Base-by-base conservation (phyloP, 2,329 filamentous ascomycete species). In the Aspergillus terreus region DNA sequence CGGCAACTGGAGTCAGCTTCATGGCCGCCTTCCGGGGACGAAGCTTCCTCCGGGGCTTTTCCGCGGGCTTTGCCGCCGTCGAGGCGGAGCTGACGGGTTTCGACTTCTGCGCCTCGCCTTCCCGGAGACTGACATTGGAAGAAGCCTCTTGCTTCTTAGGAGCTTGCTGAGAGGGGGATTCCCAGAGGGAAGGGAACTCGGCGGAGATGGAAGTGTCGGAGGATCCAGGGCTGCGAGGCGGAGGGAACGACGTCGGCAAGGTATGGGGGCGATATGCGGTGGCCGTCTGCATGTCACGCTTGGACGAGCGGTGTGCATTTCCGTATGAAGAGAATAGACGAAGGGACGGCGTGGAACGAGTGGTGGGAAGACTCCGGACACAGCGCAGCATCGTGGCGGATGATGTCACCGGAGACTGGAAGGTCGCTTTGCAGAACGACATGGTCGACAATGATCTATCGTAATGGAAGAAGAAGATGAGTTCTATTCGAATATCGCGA, bases 1-100 rank as follows among this genome's bases (percentile, higher is more conserved):
- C 86, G 0, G 94, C 94, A 1, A 84, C 76, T 0, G 88, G 82
- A 0, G 92, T 92, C 21, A 99, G 80, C 60, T 83, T 90, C 78
- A 99, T 92, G 2, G 92, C 90, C 1, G 94, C 92, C 76, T 97
- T 97, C 51, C 92, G 85, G 11, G 92, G 82, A 35, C 86, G 82
- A 30, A 95, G 78, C 67, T 86, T 91, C 58, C 81, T 80, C 61
- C 82, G 82, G 15, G 84, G 80, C 62, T 83, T 79, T 15, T 78
- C 67, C 11, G 76, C 58, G 41, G 73, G 63, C 47, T 77, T 74
- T 3, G 72, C 52, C 32, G 74, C 52, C 30, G 68, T 45, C 44
- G 63, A 54, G 46, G 70, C 50, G 23, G 72, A 60, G 15, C 74
- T 59, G 15, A 65, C 67, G 10, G 81, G 74, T 63, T 83, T 84